Conservation (phyloP, 208 protist genomes). For the Jaenimonas drosophilae region DNA sequence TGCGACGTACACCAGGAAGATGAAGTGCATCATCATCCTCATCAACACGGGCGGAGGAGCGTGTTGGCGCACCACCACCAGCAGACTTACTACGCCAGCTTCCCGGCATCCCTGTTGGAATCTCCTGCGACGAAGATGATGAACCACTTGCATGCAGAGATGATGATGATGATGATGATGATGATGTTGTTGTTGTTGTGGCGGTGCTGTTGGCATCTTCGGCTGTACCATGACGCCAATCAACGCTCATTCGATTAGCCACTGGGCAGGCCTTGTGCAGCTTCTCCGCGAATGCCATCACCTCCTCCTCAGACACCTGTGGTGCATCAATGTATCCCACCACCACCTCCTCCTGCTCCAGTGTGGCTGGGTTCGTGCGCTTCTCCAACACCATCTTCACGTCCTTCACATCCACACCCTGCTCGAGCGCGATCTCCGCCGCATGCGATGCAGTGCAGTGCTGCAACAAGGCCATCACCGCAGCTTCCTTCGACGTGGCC, state of each 20-base stretch:
- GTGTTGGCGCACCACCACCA: too few relatives aligned
- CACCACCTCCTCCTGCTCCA: conserved; percentile 46
- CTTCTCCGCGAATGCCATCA: conserved; percentile 63
- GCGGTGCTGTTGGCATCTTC: not conserved
- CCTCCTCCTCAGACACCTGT: conserved; percentile 41
- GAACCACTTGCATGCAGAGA: too few relatives aligned
- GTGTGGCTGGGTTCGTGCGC: conserved; percentile 8
- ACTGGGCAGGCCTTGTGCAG: conserved; percentile 67
- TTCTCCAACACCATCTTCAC: conserved; percentile 72
- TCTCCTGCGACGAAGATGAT: too few relatives aligned
- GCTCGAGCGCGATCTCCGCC: conserved; percentile 72
- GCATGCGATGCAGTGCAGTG: conserved; percentile 81
- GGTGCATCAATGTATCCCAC: conserved; percentile 85
- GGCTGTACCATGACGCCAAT: conserved; percentile 15
- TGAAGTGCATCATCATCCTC: too few relatives aligned
- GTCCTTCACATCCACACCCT: conserved; percentile 73
- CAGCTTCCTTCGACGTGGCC: conserved; percentile 46
- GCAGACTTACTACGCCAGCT: too few relatives aligned
- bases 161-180: too few relatives aligned
- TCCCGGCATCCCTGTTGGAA: too few relatives aligned
- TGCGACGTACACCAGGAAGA: too few relatives aligned
- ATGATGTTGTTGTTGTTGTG: not conserved
- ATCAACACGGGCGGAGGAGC: too few relatives aligned
- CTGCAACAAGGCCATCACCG: conserved; percentile 66
- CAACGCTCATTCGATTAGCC: conserved; percentile 49